A percentile compares a stretch with the other conserved stretches of the same genome.
Evolutionary conservation across 2,329 filamentous ascomycete species (phyloP).

Genomic region (Plenodomus biglobosus): DNA sequence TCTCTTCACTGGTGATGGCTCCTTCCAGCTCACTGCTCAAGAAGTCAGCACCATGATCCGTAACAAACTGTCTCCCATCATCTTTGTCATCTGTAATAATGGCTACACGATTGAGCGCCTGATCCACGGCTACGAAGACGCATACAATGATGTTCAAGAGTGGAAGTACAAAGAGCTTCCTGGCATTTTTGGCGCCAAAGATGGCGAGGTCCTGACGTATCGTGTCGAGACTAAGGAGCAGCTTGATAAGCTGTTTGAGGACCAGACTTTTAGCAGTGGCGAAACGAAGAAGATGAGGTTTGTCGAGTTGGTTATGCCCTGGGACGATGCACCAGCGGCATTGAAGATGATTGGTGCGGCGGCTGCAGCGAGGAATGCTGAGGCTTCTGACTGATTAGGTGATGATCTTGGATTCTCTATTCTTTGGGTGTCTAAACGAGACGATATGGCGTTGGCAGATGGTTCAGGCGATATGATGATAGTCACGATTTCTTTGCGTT

Average conservation of each 20-base stretch:
- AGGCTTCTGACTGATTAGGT: constrained; percentile 3
- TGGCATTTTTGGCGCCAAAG: constrained; percentile 65
- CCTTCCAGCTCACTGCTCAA: constrained; percentile 81
- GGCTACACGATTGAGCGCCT: constrained; percentile 88
- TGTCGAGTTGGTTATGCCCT: constrained; percentile 80
- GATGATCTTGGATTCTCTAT: too few species aligned
- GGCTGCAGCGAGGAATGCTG: constrained; percentile 65
- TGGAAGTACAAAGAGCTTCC: constrained; percentile 75
- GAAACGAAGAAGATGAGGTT: constrained; percentile 60
- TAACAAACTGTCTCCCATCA: constrained; percentile 71
- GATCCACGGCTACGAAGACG: constrained; percentile 79
- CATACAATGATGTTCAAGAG: constrained; percentile 76
- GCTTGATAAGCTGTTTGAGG: constrained; percentile 64
- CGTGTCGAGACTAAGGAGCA: constrained; percentile 69
- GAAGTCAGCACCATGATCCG: constrained; percentile 83
- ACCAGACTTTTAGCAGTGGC: constrained; percentile 60
- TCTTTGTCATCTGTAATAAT: constrained; percentile 85
- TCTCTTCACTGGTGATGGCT: constrained; percentile 86
- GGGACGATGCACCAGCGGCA: constrained; percentile 72
- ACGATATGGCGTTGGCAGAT: too few species aligned
- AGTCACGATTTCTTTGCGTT: too few species aligned
- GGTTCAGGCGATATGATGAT: too few species aligned
- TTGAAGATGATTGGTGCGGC: constrained; percentile 71
- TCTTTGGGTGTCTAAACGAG: too few species aligned
- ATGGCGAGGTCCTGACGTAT: constrained; percentile 63